These are phyloP conservation scores for Acanthamoeba lenticulata DNA, from an alignment of 208 protist genomes.

Conservation along the genomic window DNA sequence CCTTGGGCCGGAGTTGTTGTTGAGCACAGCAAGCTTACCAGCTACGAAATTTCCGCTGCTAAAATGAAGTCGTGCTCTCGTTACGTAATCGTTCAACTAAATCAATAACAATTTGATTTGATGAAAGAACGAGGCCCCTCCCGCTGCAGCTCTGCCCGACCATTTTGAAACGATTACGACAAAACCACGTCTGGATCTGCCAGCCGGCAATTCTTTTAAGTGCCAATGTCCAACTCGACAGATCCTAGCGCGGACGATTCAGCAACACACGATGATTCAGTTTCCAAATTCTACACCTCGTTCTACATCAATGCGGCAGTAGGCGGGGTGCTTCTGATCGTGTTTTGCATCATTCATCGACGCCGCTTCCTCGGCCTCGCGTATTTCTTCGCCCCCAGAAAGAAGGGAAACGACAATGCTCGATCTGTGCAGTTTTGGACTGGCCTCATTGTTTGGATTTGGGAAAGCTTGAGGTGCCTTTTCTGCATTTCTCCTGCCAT, in stretches of 20 bases:
- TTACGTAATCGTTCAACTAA: too few species aligned
- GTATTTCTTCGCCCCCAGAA: constrained; percentile 38
- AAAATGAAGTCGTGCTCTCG: too few species aligned
- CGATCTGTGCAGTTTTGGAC: constrained; percentile 38
- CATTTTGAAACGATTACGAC: too few species aligned
- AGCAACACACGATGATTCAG: background rate
- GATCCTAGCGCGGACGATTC: background rate
- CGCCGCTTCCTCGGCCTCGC: constrained; percentile 17
- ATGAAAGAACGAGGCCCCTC: too few species aligned
- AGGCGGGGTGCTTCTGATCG: background rate
- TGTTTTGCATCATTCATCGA: constrained; percentile 58
- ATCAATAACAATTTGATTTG: too few species aligned
- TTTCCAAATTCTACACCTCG: constrained; percentile 23
- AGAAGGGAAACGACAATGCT: background rate
- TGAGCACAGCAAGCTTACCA: too few species aligned
- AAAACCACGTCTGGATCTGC: too few species aligned
- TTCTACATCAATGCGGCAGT: constrained; percentile 45
- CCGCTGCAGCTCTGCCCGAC: too few species aligned
- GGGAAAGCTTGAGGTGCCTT: constrained; percentile 12
- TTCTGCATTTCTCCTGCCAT: background rate
- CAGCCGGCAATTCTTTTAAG: too few species aligned
- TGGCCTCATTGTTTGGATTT: constrained; percentile 55
- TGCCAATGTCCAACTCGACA: background rate
- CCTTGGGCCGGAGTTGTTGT: too few species aligned
- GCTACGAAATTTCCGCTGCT: too few species aligned